Base-by-base conservation (phyloP, 768 basidiomycete genomes). In the Lentinula detonsa region DNA sequence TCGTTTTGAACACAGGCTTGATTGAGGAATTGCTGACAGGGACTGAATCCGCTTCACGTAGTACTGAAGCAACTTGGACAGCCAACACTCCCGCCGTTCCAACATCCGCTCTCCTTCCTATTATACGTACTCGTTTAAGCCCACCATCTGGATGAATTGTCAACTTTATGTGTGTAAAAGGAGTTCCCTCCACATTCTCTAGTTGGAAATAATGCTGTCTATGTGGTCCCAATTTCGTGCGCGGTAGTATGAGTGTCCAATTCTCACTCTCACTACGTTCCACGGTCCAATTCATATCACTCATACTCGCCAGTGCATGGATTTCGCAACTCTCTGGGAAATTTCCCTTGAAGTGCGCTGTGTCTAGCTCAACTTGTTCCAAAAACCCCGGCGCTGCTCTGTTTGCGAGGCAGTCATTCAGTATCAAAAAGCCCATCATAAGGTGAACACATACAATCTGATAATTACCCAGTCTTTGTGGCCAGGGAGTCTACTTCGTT, bases 91-190 rank as follows among this genome's bases (percentile, higher is more conserved):
- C 49, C 16, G 59, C 16, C n/a, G 52, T 59, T 31, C 62, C 53
- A 48, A 61, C 66, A 31, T 67, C 70, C 48, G 78, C 79, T 52
- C 84, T 81, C 58, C 79, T 75, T 5, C 97, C 93, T 65, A 85
- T 77, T 53, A 97, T 73, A 62, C 97, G 84, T n/a, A 99, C 78
- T 23, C 97, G 85, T 75, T 98, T 98, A 69, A 98, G 75, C 28
- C 97, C 97, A 46, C 97, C 97, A 68, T 99, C 96, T 1, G 97
- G 97, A 70, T 90, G 84, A 66, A 97, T 96, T 18, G 90, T 93
- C 62, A 97, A 75, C 66, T 87, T 85, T 61, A 98, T 82, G 72
- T 99, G 96, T 13, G 87, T 94, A 71, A 85, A 95, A 18, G 77
- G 70, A 61, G 71, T 72, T 11, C 74, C 82, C 53, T 78, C 74